A percentile compares a stretch with the other conserved stretches of the same genome.
These are phyloP conservation scores for Vachellia pachyceras DNA, from an alignment of 306 rosid species.

Conservation along the genomic window DNA sequence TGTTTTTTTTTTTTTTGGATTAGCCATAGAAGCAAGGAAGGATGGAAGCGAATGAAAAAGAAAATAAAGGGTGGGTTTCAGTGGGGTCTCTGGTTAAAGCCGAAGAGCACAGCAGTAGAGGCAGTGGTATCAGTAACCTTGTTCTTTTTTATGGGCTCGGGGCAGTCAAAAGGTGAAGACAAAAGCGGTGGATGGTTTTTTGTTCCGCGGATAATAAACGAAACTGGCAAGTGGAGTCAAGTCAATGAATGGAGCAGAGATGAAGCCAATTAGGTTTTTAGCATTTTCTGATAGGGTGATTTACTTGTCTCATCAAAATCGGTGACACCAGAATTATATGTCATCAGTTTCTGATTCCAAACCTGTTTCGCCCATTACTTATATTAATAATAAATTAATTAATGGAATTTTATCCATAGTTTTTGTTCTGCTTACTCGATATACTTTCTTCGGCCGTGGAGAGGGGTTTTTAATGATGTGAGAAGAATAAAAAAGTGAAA, in stretches of 20 bases:
- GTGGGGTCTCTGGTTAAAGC: slow-evolving; percentile 3
- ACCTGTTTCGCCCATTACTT: slow-evolving; percentile 20
- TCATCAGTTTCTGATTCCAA: slow-evolving; percentile 23
- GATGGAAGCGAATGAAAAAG: neutral
- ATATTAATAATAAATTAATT: slow-evolving; percentile 11
- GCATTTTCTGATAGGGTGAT: neutral
- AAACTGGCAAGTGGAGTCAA: neutral
- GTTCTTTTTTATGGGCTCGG: slow-evolving; percentile 29
- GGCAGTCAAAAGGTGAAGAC: neutral
- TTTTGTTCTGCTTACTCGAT: neutral
- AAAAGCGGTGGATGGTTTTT: slow-evolving; percentile 26
- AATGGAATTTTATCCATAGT: neutral
- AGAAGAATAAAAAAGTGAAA: too few relatives aligned
- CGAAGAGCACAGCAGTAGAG: neutral
- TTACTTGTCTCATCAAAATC: neutral
- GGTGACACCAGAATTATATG: slow-evolving; percentile 10
- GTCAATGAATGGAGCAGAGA: neutral
- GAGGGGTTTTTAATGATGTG: too few relatives aligned
- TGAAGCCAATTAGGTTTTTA: neutral
- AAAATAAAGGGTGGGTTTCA: neutral
- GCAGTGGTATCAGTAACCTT: slow-evolving; percentile 26
- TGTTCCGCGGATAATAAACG: slow-evolving; percentile 2
- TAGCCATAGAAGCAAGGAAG: neutral
- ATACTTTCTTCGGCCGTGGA: too few relatives aligned
- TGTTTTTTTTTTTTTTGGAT: neutral